Conservation (phyloP, 2,329 filamentous ascomycete genomes). For the Amauroascus niger region DNA sequence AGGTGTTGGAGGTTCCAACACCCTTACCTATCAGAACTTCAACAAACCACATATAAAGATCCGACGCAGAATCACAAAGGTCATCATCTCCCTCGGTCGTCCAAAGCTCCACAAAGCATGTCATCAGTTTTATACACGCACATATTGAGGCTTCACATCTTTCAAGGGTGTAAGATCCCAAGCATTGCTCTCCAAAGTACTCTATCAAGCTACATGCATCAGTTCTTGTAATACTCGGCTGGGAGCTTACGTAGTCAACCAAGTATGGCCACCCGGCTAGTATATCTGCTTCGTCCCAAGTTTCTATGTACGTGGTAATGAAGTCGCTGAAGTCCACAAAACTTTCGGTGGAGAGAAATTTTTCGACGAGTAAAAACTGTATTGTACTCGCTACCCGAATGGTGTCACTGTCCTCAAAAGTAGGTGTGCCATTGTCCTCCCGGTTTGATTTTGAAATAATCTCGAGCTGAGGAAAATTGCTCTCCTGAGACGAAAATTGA, state of each 20-base stretch:
- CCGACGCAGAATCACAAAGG: slow-evolving; percentile 57
- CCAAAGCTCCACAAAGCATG: slow-evolving; percentile 56
- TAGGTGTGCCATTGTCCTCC: slow-evolving; percentile 20
- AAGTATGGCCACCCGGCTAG: slow-evolving; percentile 29
- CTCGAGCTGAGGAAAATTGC: slow-evolving; percentile 20
- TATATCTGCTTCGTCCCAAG: slow-evolving; percentile 31
- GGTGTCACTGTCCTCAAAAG: slow-evolving; percentile 27
- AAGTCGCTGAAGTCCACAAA: slow-evolving; percentile 2
- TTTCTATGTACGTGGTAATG: slow-evolving; percentile 30
- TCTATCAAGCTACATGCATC: slow-evolving; percentile 40
- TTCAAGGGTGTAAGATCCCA: slow-evolving; percentile 51
- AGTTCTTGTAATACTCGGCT: slow-evolving; percentile 21
- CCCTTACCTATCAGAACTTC: slow-evolving; percentile 56
- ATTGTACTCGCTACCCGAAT: slow-evolving; percentile 32
- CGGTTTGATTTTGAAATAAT: slow-evolving; percentile 26
- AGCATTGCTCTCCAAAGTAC: slow-evolving; percentile 40
- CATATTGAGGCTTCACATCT: slow-evolving; percentile 65
- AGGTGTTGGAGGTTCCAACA: slow-evolving; percentile 58
- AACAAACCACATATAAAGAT: slow-evolving; percentile 72
- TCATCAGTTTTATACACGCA: slow-evolving; percentile 58
- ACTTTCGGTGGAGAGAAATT: slow-evolving; percentile 9
- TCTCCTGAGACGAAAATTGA: slow-evolving; percentile 24
- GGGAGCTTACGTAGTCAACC: slow-evolving; percentile 21
- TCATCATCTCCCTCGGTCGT: slow-evolving; percentile 45
- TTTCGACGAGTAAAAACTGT: slow-evolving; percentile 27